Evolutionary conservation across 2,329 filamentous ascomycete genomes (phyloP).

Genomic region (Fusarium papillatum): DNA sequence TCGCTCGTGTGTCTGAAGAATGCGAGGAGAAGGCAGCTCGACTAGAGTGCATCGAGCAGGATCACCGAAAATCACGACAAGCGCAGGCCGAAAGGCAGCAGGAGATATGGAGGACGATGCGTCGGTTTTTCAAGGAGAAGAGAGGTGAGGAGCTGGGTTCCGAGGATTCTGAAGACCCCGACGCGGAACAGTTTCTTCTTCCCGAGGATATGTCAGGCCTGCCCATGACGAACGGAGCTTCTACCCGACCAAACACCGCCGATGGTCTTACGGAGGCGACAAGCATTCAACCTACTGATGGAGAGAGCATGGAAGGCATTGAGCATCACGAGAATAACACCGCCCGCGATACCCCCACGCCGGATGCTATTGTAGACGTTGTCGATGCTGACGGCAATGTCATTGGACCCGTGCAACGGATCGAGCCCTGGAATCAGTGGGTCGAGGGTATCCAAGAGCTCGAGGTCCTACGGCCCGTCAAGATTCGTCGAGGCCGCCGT

Average conservation of each 20-base stretch:
- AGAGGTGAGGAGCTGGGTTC: slow-evolving; percentile 39
- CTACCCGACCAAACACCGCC: slow-evolving; percentile 1
- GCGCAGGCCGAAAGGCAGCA: slow-evolving; percentile 45
- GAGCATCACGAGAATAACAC: slow-evolving; percentile 23
- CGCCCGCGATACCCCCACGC: background rate
- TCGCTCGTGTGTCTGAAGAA: slow-evolving; percentile 47
- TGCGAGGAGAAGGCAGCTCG: slow-evolving; percentile 51
- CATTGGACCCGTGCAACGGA: slow-evolving; percentile 53
- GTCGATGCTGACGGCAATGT: slow-evolving; percentile 53
- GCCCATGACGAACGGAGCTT: slow-evolving; percentile 25
- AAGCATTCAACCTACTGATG: slow-evolving; percentile 5
- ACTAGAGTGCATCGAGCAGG: slow-evolving; percentile 49
- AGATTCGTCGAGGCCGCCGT: slow-evolving; percentile 57
- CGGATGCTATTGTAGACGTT: slow-evolving; percentile 50
- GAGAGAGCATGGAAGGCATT: slow-evolving; percentile 37
- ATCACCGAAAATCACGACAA: slow-evolving; percentile 47
- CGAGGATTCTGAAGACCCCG: slow-evolving; percentile 29
- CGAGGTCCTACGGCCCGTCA: slow-evolving; percentile 55
- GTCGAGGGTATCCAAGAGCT: slow-evolving; percentile 53
- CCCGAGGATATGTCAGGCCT: slow-evolving; percentile 22
- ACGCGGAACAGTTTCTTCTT: slow-evolving; percentile 26
- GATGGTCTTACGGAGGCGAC: slow-evolving; percentile 1
- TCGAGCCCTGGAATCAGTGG: slow-evolving; percentile 56
- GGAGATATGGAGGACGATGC: slow-evolving; percentile 48
- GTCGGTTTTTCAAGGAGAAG: slow-evolving; percentile 50